These are phyloP conservation scores for Trichoderma orchidacearum DNA, from an alignment of 495 filamentous ascomycete species.

Conservation along the genomic window DNA sequence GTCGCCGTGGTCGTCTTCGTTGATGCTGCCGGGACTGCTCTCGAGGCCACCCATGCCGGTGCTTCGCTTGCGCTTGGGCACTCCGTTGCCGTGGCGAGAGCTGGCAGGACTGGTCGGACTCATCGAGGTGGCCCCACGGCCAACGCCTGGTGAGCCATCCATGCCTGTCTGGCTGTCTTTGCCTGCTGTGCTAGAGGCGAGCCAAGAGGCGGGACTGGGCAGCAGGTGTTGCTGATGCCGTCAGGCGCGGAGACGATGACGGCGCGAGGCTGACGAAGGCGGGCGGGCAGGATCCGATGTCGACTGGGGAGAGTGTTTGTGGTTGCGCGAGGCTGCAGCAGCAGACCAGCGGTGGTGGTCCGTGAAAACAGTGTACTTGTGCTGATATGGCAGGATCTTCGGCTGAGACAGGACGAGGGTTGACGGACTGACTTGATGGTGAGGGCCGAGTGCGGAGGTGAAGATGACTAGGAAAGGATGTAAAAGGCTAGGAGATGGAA, in stretches of 20 bases:
- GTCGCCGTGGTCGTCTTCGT: slow-evolving; percentile 47
- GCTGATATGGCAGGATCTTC: not conserved
- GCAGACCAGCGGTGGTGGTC: not conserved
- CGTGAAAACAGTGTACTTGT: not conserved
- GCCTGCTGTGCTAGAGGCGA: not conserved
- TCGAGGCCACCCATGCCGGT: slow-evolving; percentile 26
- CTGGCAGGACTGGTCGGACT: slow-evolving; percentile 26
- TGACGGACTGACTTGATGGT: not conserved
- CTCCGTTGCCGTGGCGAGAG: slow-evolving; percentile 23
- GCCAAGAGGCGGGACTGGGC: not conserved
- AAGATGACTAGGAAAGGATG: no score
- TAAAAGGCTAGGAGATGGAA: no score
- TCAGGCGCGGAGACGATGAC: not conserved
- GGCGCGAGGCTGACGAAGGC: not conserved
- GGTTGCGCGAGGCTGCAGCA: not conserved
- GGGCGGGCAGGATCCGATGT: no score
- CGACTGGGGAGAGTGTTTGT: no score
- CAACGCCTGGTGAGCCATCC: slow-evolving; percentile 23
- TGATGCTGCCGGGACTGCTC: slow-evolving; percentile 54
- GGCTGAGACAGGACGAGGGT: not conserved
- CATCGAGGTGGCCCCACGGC: slow-evolving; percentile 21
- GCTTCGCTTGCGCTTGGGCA: slow-evolving; percentile 33
- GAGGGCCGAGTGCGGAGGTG: not conserved
- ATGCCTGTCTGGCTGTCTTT: slow-evolving; percentile 10
- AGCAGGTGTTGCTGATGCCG: not conserved